Percentiles rank a stretch among this genome's conserved stretches.
phyloP scores from a whole-genome alignment of 352 stramenopile genomes.

The Phytophthora vignae region DNA sequence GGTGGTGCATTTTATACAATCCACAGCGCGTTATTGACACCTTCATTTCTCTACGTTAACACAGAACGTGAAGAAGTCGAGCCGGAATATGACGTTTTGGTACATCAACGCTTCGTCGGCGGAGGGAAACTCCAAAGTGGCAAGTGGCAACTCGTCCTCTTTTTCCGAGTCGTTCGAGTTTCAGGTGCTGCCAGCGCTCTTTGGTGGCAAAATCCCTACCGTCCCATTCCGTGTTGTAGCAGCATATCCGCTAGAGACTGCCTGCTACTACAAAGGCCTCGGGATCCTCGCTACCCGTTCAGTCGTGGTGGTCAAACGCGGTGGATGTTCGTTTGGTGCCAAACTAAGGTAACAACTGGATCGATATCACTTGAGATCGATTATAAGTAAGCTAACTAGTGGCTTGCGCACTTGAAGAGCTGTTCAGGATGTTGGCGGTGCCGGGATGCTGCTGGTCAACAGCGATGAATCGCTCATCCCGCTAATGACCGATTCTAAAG shows the following conservation, averaged over 20 bases:
- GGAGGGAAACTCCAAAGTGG: not conserved
- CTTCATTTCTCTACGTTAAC: no score
- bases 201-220: conserved; percentile 55
- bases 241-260: conserved; percentile 73
- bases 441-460: conserved; percentile 74
- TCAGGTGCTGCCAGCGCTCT: conserved; percentile 59
- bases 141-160: conserved; percentile 11
- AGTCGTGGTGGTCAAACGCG: conserved; percentile 75
- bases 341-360: conserved; percentile 59
- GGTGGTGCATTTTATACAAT: no score
- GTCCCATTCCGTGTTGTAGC: conserved; percentile 66
- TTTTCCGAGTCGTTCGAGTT: conserved; percentile 38
- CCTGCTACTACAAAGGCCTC: conserved; percentile 72
- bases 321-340: conserved; percentile 66
- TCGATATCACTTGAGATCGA: not conserved
- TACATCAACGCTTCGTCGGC: conserved; percentile 44
- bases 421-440: conserved; percentile 58
- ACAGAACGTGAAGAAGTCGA: conserved; percentile 58
- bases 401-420: conserved; percentile 17
- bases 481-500: conserved; percentile 70
- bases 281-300: conserved; percentile 61
- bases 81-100: conserved; percentile 60
- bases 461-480: conserved; percentile 67
- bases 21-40: no score
- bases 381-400: not conserved